A percentile compares a stretch with the other conserved stretches of the same genome.
phyloP scores from a whole-genome alignment of 306 rosid genomes.

The Vigna unguiculata region DNA sequence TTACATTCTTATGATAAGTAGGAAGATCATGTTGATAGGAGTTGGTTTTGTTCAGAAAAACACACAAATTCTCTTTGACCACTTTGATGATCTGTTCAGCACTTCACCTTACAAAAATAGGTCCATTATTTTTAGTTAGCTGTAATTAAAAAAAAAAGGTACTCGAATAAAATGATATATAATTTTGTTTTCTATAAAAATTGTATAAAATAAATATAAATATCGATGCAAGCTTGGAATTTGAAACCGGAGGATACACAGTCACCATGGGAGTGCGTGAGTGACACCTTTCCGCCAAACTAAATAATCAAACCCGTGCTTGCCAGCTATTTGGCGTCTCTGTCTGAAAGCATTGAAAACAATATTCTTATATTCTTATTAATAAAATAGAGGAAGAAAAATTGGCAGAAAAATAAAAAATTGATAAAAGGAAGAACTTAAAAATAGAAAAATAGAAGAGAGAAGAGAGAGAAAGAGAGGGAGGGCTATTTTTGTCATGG shows the following conservation, averaged over 20 bases:
- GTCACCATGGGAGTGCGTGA: not conserved
- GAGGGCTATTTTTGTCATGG: slow-evolving; percentile 4
- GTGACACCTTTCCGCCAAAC: not conserved
- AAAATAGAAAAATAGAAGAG: not conserved
- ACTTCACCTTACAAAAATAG: too few relatives aligned
- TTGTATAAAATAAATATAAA: too few relatives aligned
- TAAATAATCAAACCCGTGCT: not conserved
- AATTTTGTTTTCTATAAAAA: too few relatives aligned
- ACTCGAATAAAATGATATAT: too few relatives aligned
- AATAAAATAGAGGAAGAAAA: not conserved
- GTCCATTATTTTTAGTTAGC: too few relatives aligned
- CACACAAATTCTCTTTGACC: too few relatives aligned
- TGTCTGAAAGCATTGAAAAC: not conserved
- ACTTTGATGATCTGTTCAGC: too few relatives aligned
- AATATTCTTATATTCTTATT: not conserved
- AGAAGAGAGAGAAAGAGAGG: not conserved
- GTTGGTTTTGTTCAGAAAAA: too few relatives aligned
- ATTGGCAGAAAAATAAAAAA: not conserved
- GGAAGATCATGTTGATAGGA: too few relatives aligned
- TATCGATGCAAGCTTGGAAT: not conserved
- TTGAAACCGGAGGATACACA: too few relatives aligned
- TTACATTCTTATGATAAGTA: too few relatives aligned
- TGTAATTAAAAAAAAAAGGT: too few relatives aligned
- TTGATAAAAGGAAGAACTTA: not conserved
- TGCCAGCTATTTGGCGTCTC: not conserved